Base-by-base conservation (phyloP, 805 yeast genomes). In the Vanderwaltozyma yarrowii region DNA sequence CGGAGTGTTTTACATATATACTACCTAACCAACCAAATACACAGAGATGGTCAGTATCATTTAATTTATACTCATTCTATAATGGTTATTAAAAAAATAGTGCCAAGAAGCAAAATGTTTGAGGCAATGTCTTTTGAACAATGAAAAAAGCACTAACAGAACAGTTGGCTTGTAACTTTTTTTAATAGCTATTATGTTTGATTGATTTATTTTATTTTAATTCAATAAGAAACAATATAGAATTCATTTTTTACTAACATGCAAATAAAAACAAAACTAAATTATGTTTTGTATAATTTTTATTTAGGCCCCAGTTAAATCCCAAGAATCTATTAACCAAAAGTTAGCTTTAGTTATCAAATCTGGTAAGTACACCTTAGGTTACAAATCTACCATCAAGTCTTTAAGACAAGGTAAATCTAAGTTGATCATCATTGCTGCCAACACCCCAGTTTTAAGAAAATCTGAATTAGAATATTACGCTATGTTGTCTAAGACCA, bases 381-480 rank as follows among this genome's bases (percentile, higher is more conserved):
- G 98, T 68, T 92, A 87, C 95, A 89, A 89, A 79, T 85, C 96
- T 59, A 89, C 94, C 69, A 81, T 92, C 71, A 92, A 92, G 85
- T 74, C 97, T 60, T 78, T 92, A 69, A 88, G 99, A 78, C 85
- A 85, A 70, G 96, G 96, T 68, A 89, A 89, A 80, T 94, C 98
- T 61, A 92, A 92, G 85, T 80, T 92, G 71, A 75, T 92, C 68
- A 82, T 92, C 75, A 79, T 92, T 65, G 95, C 99, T 64, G 92
- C 94, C 69, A 92, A 92, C 92, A 92, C 97, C 65, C 98, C 98
- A 75, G 94, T 89, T 64, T 83, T 92, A 72, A 89, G 97, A 82
- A 89, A 92, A 78, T 86, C 97, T 60, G 99, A 92, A 81, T 80
- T 92, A 71, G 98, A 92, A 80, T 92, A 92, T 82, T 92, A 92